Base-by-base conservation (phyloP, 768 basidiomycete genomes). In the Cyclocybe cylindracea region DNA sequence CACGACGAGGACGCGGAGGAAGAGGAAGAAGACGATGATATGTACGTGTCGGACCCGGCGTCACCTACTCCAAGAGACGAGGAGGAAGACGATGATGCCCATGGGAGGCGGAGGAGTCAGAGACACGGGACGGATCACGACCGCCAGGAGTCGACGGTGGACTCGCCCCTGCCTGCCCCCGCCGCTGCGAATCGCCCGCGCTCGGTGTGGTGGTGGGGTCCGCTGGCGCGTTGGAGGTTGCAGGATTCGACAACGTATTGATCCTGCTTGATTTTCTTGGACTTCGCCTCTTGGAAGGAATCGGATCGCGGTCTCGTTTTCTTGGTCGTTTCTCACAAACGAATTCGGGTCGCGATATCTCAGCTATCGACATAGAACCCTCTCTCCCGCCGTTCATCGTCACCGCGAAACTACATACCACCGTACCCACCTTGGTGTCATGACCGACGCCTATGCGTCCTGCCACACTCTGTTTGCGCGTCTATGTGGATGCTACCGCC, bases 141-240 rank as follows among this genome's bases (percentile, higher is more conserved):
- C 10, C 39, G 39, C 18, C 38, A 33, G 24, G 24, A 24, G 24
- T 24, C 24, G 24, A 9, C 24, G 39, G 33, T 9, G 14, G 39
- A 32, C 37, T 35, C 34, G 24, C 36, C 48, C 32, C 16, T 8
- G 7, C 48, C 29, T 14, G 41, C 39, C 29, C 41, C 46, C 8
- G 57, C 47, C 7, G 61, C 43, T 3, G 41, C 44, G 3, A 46
- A 51, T 42, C 59, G 56, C 14, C 62, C 67, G 1, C 55, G 48
- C 44, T 87, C 87, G 5, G 55, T 88, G 53, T 90, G 84, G 84
- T 89, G 88, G 85, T 91, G 89, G 88, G 87, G 87, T 0, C 89
- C 90, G 2, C 66, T 92, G 16, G 73, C 79, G 41, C 75, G 78
- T 29, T 92, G 89, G 90, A 75, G 91, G 41, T 66, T 92, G 58